phyloP scores from a whole-genome alignment of 192 early-diverging fungal genomes.

The Entophlyctis helioformis region DNA sequence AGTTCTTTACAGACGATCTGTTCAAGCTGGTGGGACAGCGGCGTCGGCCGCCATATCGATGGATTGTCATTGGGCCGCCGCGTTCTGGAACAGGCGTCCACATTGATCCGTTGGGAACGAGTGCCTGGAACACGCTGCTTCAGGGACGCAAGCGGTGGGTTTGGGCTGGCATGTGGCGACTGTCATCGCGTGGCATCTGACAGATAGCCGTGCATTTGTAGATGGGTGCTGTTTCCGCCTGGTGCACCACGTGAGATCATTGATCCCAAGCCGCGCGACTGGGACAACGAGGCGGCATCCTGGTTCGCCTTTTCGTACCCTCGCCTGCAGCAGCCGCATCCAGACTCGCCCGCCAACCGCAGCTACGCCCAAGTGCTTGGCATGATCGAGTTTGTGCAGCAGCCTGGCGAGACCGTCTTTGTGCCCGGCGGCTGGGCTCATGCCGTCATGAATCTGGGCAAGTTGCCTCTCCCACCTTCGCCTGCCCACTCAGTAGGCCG shows the following conservation, averaged over 20 bases:
- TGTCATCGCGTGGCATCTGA: neutral
- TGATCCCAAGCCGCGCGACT: slow-evolving; percentile 43
- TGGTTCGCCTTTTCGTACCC: slow-evolving; percentile 58
- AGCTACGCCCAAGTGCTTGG: slow-evolving; percentile 28
- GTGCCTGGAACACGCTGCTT: slow-evolving; percentile 68
- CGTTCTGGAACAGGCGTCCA: slow-evolving; percentile 61
- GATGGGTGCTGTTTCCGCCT: slow-evolving; percentile 69
- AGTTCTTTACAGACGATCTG: slow-evolving; percentile 62
- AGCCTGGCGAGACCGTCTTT: slow-evolving; percentile 69
- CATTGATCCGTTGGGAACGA: slow-evolving; percentile 64
- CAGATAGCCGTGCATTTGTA: neutral
- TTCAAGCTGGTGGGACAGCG: slow-evolving; percentile 47
- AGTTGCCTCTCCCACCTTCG: neutral
- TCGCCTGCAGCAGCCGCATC: slow-evolving; percentile 2
- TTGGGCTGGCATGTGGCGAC: neutral
- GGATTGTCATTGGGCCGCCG: slow-evolving; percentile 63
- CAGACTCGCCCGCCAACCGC: neutral
- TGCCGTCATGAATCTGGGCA: slow-evolving; percentile 68
- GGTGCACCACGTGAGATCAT: slow-evolving; percentile 38
- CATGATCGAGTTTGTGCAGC: slow-evolving; percentile 57
- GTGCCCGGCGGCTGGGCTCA: slow-evolving; percentile 74
- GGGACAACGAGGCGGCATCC: slow-evolving; percentile 58
- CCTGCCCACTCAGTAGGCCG: neutral
- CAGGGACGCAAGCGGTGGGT: slow-evolving; percentile 54
- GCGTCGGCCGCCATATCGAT: slow-evolving; percentile 59